phyloP scores from a whole-genome alignment of 345 rosid species.

The Citrus maxima region DNA sequence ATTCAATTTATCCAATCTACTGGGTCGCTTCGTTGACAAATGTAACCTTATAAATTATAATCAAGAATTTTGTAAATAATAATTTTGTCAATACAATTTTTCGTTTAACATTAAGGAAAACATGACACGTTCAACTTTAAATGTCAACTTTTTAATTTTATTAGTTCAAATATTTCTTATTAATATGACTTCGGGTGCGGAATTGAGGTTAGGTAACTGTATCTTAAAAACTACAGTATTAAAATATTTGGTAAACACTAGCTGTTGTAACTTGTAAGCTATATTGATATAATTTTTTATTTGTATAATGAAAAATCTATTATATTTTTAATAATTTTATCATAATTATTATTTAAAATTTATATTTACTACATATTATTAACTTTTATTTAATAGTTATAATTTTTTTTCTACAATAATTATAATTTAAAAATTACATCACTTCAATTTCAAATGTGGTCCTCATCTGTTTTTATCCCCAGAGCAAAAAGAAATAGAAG shows the following conservation, averaged over 20 bases:
- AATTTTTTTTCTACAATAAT: too few relatives aligned
- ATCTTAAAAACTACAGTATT: too few relatives aligned
- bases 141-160: background rate
- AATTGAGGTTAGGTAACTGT: too few relatives aligned
- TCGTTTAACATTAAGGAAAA: background rate
- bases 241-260: rapidly evolving
- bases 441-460: rapidly evolving
- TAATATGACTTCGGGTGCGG: background rate
- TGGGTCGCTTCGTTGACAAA: background rate
- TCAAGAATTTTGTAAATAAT: background rate
- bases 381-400: too few relatives aligned
- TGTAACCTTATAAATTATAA: background rate
- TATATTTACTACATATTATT: too few relatives aligned
- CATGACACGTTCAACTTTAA: background rate
- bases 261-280: rapidly evolving
- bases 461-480: rapidly evolving
- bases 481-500: too few relatives aligned
- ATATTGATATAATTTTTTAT: too few relatives aligned
- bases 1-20: background rate
- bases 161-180: background rate
- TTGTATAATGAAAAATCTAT: too few relatives aligned
- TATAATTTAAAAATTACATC: rapidly evolving
- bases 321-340: too few relatives aligned
- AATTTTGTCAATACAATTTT: background rate
- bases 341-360: too few relatives aligned